A percentile compares a stretch with the other conserved stretches of the same genome.
Evolutionary conservation across 78 protist genomes (phyloP).

Genomic region (Planoprotostelium fungivorum): DNA sequence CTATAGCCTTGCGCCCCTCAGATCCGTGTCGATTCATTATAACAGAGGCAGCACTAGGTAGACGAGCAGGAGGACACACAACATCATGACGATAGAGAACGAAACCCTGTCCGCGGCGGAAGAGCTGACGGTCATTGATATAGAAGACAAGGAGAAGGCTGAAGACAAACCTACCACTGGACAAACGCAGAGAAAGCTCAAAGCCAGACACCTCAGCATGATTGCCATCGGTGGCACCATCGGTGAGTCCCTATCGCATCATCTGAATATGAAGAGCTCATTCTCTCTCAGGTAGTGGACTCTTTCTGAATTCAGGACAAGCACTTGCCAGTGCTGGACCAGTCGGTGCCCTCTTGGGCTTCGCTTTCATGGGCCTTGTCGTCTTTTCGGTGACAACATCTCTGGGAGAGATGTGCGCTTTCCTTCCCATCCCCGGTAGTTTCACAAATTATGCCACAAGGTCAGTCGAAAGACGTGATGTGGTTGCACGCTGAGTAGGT

Average conservation of each 20-base stretch:
- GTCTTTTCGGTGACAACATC: neutral
- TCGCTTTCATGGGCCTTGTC: neutral
- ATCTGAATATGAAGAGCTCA: neutral
- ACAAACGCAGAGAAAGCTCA: neutral
- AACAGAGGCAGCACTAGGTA: no score
- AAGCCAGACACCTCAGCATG: slow-evolving; percentile 2
- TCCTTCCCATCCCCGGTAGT: neutral
- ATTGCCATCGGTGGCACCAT: slow-evolving; percentile 7
- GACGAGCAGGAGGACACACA: no score
- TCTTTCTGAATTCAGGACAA: neutral
- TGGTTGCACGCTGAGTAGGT: neutral
- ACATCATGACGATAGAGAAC: no score
- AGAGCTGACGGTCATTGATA: no score
- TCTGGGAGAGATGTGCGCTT: slow-evolving; percentile 5
- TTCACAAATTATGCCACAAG: neutral
- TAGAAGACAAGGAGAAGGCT: no score
- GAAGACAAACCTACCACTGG: no score
- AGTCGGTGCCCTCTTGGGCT: slow-evolving; percentile 7
- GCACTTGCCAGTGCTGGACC: slow-evolving; percentile 1
- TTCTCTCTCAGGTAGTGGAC: slow-evolving; percentile 8
- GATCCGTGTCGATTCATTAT: no score
- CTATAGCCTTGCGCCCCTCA: no score
- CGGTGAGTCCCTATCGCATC: neutral
- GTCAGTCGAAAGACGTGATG: neutral
- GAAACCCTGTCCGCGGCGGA: no score